Evolutionary conservation across 2,329 filamentous ascomycete species (phyloP), one percentile per base, ranked within the genome.

Genomic region (Botrytis squamosa): DNA sequence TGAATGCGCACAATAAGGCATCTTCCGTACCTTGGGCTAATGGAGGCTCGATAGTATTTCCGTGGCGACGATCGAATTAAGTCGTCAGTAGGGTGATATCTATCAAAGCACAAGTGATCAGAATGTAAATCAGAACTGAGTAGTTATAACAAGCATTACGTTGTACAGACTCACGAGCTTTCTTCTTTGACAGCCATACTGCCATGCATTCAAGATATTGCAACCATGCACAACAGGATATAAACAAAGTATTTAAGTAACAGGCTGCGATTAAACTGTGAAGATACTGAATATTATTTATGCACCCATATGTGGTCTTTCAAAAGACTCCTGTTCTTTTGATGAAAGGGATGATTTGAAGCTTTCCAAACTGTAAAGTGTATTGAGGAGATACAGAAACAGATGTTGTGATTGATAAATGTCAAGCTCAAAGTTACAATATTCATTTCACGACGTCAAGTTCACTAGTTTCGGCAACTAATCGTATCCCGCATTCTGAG

Each of bases 1-100:
- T n/a, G n/a, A 33, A 69, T 33, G 66, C 49, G 38, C 49, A 29
- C 40, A 40, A 71, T n/a, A 38, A 57, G 10, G 18, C 59, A 83
- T 62, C 29, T 25, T 52, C 38, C 88, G 77, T 84, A 92, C 89
- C 89, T 88, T 68, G 90, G 90, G 69, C 87, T 87, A 78, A 94
- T 90, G 63, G 86, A 86, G 75, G 90, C 87, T 65, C 88, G 88
- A 81, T 91, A 94, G 81, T 92, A 92, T 77, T 88, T 91, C 80
- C 90, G 88, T 75, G 87, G 87, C 67, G 83, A 85, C 74, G 85
- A 84, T 71, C 89, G 86, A 76, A 93, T 86, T 75, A 93, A 85
- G 79, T 85, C 84, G 77, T 93, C 89, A 76, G 91, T 92, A 74
- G 89, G 88, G 83, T 88, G 87, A 81, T 88, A 87, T 80, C 91